Conservation (phyloP, 2,329 filamentous ascomycete genomes). For the Aspergillus pseudoglaucus region DNA sequence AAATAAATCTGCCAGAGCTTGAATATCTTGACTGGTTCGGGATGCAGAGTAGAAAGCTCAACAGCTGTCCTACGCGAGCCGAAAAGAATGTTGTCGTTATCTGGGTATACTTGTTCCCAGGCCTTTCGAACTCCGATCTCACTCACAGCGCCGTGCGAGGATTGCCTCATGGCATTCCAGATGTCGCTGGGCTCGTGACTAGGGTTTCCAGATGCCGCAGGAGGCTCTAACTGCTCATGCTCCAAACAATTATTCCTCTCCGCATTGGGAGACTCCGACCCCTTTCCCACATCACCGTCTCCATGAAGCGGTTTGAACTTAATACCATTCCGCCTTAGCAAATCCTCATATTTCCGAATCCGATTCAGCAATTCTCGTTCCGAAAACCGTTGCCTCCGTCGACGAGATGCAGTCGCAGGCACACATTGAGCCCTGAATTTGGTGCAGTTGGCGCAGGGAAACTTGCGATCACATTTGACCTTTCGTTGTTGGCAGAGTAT, state of each 20-base stretch:
- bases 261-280: background rate
- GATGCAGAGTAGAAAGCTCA: constrained; percentile 51
- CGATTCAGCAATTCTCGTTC: constrained; percentile 65
- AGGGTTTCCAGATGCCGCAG: background rate
- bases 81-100: constrained; percentile 49
- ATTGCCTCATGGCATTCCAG: constrained; percentile 42
- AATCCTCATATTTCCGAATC: constrained; percentile 60
- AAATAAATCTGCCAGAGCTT: constrained; percentile 60
- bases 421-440: constrained; percentile 56
- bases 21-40: constrained; percentile 55
- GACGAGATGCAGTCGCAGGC: constrained; percentile 46
- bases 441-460: constrained; percentile 64
- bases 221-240: background rate
- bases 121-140: constrained; percentile 37
- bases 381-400: constrained; percentile 53
- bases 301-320: constrained; percentile 60
- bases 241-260: background rate
- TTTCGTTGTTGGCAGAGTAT: constrained; percentile 71
- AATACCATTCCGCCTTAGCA: constrained; percentile 61
- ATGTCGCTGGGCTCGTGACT: constrained; percentile 25
- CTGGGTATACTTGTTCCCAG: constrained; percentile 40
- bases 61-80: constrained; percentile 36
- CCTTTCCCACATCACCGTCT: constrained; percentile 6
- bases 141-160: constrained; percentile 31
- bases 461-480: constrained; percentile 65